Evolutionary conservation across 768 basidiomycete genomes (phyloP).

Genomic region (Gelatoporia subvermispora): DNA sequence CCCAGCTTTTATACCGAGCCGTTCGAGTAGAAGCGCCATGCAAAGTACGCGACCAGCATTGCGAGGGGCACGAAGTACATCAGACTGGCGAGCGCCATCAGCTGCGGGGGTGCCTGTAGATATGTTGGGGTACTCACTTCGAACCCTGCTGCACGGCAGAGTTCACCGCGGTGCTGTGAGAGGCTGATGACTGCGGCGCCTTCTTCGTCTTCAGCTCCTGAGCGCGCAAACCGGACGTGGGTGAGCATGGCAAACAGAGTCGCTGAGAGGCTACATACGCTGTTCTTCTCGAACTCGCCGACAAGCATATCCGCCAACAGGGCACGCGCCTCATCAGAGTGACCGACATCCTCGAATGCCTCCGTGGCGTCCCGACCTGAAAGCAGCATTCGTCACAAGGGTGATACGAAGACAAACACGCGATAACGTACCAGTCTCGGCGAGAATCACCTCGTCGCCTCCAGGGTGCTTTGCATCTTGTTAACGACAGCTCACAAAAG

Average conservation of each 20-base stretch:
- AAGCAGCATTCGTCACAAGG: slow-evolving; percentile 1
- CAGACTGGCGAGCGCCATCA: slow-evolving; percentile 37
- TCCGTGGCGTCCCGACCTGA: slow-evolving; percentile 94
- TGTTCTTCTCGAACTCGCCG: slow-evolving; percentile 74
- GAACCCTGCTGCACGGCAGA: slow-evolving; percentile 61
- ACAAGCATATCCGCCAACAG: slow-evolving; percentile 75
- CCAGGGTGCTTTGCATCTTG: slow-evolving; percentile 71
- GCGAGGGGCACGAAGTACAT: slow-evolving; percentile 84
- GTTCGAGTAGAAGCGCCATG: slow-evolving; percentile 68
- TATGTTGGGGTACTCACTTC: slow-evolving; percentile 40
- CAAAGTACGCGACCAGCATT: slow-evolving; percentile 81
- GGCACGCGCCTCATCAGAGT: slow-evolving; percentile 94
- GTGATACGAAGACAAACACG: background rate
- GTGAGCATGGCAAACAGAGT: background rate
- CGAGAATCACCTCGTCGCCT: slow-evolving; percentile 95
- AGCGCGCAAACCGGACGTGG: background rate
- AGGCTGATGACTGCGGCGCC: slow-evolving; percentile 35
- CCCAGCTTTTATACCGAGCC: slow-evolving; percentile 35
- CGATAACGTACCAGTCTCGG: slow-evolving; percentile 74
- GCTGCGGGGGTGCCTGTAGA: slow-evolving; percentile 3
- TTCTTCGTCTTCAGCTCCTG: slow-evolving; percentile 53
- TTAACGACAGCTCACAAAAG: background rate
- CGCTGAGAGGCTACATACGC: slow-evolving; percentile 37
- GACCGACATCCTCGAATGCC: slow-evolving; percentile 98
- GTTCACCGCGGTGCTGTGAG: slow-evolving; percentile 33